Percentiles rank a stretch among this genome's conserved stretches.
Evolutionary conservation across 2,329 filamentous ascomycete species (phyloP).

Genomic region (Talaromyces sp.): DNA sequence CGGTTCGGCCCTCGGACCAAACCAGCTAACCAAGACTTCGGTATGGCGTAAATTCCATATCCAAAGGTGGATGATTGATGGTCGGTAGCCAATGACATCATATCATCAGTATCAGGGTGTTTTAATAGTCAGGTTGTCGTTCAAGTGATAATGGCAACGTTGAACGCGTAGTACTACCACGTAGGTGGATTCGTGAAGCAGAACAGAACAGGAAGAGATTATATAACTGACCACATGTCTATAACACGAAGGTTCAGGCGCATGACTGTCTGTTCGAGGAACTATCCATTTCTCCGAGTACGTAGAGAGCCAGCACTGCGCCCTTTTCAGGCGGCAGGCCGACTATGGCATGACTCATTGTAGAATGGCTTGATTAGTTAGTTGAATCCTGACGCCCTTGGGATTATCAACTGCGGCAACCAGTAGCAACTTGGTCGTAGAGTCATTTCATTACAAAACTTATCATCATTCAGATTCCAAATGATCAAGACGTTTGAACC

Average conservation of each 20-base stretch:
- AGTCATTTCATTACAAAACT: neutral
- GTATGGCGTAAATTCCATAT: neutral
- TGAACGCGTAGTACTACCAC: neutral
- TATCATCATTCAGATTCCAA: neutral
- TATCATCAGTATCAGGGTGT: neutral
- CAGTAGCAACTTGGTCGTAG: neutral
- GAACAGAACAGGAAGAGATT: too few species aligned
- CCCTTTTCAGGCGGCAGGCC: neutral
- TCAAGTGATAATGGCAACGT: neutral
- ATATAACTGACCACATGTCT: neutral
- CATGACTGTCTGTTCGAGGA: neutral
- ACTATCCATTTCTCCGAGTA: neutral
- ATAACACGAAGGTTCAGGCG: neutral
- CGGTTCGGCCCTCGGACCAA: constrained; percentile 3
- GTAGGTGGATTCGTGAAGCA: neutral
- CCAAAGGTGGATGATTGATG: neutral
- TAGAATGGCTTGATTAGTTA: too few species aligned
- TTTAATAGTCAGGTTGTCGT: neutral
- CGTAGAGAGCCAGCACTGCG: neutral
- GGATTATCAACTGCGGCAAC: neutral
- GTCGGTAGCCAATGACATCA: neutral
- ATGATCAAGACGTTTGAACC: too few species aligned
- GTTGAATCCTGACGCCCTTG: neutral
- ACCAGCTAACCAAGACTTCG: neutral
- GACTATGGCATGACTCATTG: neutral